Base-by-base conservation (phyloP, 768 basidiomycete genomes). In the Boletus rufocinnamomeus region DNA sequence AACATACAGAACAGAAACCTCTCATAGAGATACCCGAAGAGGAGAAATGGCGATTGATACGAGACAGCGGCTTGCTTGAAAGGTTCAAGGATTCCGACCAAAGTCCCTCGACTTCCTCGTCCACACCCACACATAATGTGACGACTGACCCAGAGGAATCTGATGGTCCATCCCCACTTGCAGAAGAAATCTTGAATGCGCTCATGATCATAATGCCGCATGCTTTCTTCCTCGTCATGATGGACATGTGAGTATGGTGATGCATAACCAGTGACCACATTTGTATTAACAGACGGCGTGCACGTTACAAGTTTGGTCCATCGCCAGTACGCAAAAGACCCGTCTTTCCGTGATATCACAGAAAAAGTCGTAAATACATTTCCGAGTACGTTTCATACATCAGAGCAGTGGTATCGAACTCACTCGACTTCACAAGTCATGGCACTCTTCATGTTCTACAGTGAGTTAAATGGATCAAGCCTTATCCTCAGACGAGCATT, bases 21-120 rank as follows among this genome's bases (percentile, higher is more conserved):
- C 51, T 64, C n/a, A 58, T 81, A 45, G 80, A 86, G 38, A 84
- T 93, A 38, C 69, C 88, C 4, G 84, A 89, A 67, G 84, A 87
- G 2, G 91, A 93, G 69, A 84, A 92, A 78, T 87, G 86, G 88
- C 82, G 89, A 14, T 72, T 93, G 38, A 81, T 92, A 63, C 81
- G 83, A 11, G 78, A 90, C 60, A 80, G 84, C 16, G 88, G 88
- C 19, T 72, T 87, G 50, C 75, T 88, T 16, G 74, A 80, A 52
- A 74, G 76, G 57, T 57, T 75, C 61, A 50, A 60, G 2, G 60
- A 63, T 54, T 41, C 67, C 6, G 57, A 57, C 55, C 50, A 56
- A 46, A 40, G 25, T 44, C 32, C 49, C n/a, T 47, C 30, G 41
- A 47, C 50, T 3, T 45, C 61, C 57, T 38, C 37, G 44, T 32